Base-by-base conservation (phyloP, 371 early-diverging fungal species). In the Coemansia sp. region DNA sequence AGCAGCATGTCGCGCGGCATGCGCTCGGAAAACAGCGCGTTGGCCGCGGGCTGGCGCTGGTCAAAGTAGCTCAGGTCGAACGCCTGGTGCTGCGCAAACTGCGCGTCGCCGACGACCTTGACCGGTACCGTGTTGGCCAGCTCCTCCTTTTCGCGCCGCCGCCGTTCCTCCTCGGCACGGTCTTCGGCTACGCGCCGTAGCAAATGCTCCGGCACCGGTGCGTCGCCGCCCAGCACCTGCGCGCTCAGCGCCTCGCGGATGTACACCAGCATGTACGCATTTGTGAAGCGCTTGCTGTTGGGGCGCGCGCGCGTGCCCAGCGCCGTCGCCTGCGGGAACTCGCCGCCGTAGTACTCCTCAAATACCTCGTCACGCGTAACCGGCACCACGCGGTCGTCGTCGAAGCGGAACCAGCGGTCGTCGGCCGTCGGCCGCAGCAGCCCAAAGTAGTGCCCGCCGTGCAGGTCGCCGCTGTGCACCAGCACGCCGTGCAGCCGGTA, bases 371-470 rank as follows among this genome's bases (percentile, higher is more conserved):
- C 86, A 47, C 86, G 76, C 0, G 88, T 81, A 1, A 87, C 94
- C 40, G 93, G 94, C 4, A 88, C 88, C 3, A 99, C 99, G 34
- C 92, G 86, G 67, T 96, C 96, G 79, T 99, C 99, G 77, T 99
- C 99, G 77, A 99, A 99, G 47, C 93, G 93, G 78, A 86, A 91
- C 96, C 96, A 93, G 67, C 84, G 85, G 55, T 90, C 88, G 49
- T 90, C 85, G 39, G 83, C 79, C 59, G 84, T 84, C 11, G 97
- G 94, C 58, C 88, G 86, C 68, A 98, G 73, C 62, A 94, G 82
- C 4, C 95, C 95, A 84, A 92, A 96, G 78, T 99, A 99, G 83
- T 99, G 99, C 1, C 99, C 99, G 61, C 95, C 94, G 69, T 91
- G 85, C 32, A 93, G 72, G 73, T 95, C 96, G 48, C 99, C 99